These are phyloP conservation scores for Verticillium tricorpus DNA, from an alignment of 2,329 filamentous ascomycete species.

Conservation along the genomic window DNA sequence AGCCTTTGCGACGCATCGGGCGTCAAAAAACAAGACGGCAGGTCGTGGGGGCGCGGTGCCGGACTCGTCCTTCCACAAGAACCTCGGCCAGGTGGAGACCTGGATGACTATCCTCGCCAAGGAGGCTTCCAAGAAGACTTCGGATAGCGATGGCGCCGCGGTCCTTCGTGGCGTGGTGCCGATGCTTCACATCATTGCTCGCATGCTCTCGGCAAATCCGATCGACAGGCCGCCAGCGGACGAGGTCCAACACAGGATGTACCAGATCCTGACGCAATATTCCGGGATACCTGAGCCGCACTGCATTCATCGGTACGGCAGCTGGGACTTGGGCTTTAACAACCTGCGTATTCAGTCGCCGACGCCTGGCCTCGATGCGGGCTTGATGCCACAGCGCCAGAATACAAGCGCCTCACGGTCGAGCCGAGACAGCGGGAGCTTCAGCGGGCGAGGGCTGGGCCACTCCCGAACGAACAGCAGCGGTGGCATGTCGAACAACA, in stretches of 20 bases:
- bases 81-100: conserved; percentile 61
- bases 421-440: conserved; percentile 10
- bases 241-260: conserved; percentile 48
- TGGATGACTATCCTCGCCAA: conserved; percentile 63
- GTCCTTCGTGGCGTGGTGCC: conserved; percentile 48
- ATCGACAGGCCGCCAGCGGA: conserved; percentile 47
- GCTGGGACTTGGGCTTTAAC: conserved; percentile 24
- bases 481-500: conserved; percentile 29
- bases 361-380: conserved; percentile 8
- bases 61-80: conserved; percentile 69
- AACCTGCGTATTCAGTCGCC: conserved; percentile 15
- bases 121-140: conserved; percentile 47
- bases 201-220: conserved; percentile 50
- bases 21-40: conserved; percentile 57
- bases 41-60: conserved; percentile 56
- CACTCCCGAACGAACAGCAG: conserved; percentile 28
- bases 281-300: conserved; percentile 46
- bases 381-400: conserved; percentile 7
- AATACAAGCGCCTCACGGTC: conserved; percentile 11
- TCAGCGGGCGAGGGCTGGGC: conserved; percentile 17
- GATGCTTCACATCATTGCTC: conserved; percentile 45
- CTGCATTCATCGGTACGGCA: conserved; percentile 46
- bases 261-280: conserved; percentile 45
- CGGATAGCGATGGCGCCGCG: conserved; percentile 32
- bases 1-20: conserved; percentile 63